A percentile compares a stretch with the other conserved stretches of the same genome.
Evolutionary conservation across 2,329 filamentous ascomycete species (phyloP).

Genomic region (Penicillium corylophilum): DNA sequence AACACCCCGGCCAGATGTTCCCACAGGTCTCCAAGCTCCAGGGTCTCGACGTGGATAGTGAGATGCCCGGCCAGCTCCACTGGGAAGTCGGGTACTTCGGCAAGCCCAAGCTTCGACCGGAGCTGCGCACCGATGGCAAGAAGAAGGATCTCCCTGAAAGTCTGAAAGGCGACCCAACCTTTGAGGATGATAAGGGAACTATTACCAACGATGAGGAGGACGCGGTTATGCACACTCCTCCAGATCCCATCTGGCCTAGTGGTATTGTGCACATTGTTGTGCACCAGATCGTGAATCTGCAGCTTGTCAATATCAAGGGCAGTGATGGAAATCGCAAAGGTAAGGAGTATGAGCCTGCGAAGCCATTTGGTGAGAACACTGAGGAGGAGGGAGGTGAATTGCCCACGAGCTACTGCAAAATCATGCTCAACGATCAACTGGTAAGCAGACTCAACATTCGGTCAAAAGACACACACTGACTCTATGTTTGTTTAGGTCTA

Average conservation of each 20-base stretch:
- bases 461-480: neutral
- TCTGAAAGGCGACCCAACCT: slow-evolving; percentile 69
- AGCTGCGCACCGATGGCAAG: slow-evolving; percentile 82
- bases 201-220: slow-evolving; percentile 74
- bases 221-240: slow-evolving; percentile 83
- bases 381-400: slow-evolving; percentile 78
- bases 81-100: slow-evolving; percentile 97
- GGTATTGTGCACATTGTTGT: slow-evolving; percentile 83
- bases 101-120: slow-evolving; percentile 82
- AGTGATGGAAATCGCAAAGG: slow-evolving; percentile 78
- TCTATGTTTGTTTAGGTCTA: slow-evolving; percentile 58
- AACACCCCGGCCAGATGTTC: slow-evolving; percentile 91
- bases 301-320: slow-evolving; percentile 87
- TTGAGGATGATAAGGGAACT: slow-evolving; percentile 85
- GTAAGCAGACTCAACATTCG: slow-evolving; percentile 38
- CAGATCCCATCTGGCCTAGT: slow-evolving; percentile 93
- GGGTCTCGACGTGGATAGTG: slow-evolving; percentile 77
- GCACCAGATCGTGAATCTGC: slow-evolving; percentile 92
- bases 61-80: slow-evolving; percentile 89
- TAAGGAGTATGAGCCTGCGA: slow-evolving; percentile 84
- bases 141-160: slow-evolving; percentile 72
- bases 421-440: slow-evolving; percentile 82
- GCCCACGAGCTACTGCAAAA: slow-evolving; percentile 91
- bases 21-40: slow-evolving; percentile 79
- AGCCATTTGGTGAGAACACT: slow-evolving; percentile 77